A percentile compares a stretch with the other conserved stretches of the same genome.
phyloP scores from a whole-genome alignment of 2,329 filamentous ascomycete genomes.

The Rhynchosporium secalis region DNA sequence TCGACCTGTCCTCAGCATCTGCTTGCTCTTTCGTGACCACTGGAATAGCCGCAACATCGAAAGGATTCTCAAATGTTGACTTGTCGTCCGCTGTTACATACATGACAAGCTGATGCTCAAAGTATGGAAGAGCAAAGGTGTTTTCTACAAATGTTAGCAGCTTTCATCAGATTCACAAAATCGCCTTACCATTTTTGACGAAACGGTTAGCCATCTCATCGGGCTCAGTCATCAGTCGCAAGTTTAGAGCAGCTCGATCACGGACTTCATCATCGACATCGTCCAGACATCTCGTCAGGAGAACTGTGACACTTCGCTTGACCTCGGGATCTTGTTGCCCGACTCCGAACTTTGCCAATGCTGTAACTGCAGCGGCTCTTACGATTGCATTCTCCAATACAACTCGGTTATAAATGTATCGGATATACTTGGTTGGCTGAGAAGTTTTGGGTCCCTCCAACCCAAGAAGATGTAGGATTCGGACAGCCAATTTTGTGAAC shows the following conservation, averaged over 20 bases:
- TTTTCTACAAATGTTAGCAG: conserved; percentile 62
- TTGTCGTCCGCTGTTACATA: conserved; percentile 94
- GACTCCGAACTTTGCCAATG: conserved; percentile 94
- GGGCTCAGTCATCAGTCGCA: conserved; percentile 81
- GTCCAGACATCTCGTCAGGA: conserved; percentile 90
- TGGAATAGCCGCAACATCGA: conserved; percentile 88
- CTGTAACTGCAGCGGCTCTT: conserved; percentile 90
- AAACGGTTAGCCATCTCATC: conserved; percentile 84
- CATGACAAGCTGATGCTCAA: conserved; percentile 96
- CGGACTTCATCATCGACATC: conserved; percentile 97
- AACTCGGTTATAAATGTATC: conserved; percentile 98
- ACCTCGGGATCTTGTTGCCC: conserved; percentile 95
- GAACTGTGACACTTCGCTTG: conserved; percentile 90
- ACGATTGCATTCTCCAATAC: conserved; percentile 97
- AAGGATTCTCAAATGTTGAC: conserved; percentile 77
- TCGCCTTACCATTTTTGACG: conserved; percentile 78
- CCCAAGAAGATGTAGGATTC: conserved; percentile 90
- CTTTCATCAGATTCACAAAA: not conserved
- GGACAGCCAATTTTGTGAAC: conserved; percentile 95
- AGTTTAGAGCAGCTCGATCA: conserved; percentile 89
- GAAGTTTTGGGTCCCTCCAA: conserved; percentile 93
- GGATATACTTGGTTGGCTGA: conserved; percentile 97
- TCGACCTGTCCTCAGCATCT: conserved; percentile 91
- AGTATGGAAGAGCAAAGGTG: conserved; percentile 91
- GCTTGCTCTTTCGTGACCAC: conserved; percentile 95